A percentile compares a stretch with the other conserved stretches of the same genome.
phyloP scores from a whole-genome alignment of 2,329 filamentous ascomycete genomes.

The Hymenoscyphus fraxineus region DNA sequence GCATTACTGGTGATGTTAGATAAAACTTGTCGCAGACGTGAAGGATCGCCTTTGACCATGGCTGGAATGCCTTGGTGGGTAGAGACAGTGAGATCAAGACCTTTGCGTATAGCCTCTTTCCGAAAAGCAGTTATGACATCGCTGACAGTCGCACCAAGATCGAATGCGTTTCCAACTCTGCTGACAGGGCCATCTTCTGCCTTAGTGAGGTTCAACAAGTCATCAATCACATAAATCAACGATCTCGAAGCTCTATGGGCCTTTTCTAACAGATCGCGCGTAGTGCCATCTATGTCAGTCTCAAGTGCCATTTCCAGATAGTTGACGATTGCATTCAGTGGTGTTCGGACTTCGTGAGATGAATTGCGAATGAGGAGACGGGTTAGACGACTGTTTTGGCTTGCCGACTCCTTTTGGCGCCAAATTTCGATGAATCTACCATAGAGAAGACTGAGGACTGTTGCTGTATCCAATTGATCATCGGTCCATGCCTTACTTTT shows the following conservation, averaged over 20 bases:
- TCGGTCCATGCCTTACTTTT: slow-evolving; percentile 25
- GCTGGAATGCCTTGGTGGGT: slow-evolving; percentile 23
- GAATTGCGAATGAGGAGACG: slow-evolving; percentile 25
- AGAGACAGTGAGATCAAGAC: slow-evolving; percentile 21
- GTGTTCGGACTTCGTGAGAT: slow-evolving; percentile 25
- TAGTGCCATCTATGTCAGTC: slow-evolving; percentile 20
- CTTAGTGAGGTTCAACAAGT: slow-evolving; percentile 25
- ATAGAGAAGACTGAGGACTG: slow-evolving; percentile 24
- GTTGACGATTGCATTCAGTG: slow-evolving; percentile 25
- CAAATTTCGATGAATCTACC: slow-evolving; percentile 29
- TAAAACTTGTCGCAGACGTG: slow-evolving; percentile 24
- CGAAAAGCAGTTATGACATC: slow-evolving; percentile 20
- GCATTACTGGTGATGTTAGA: slow-evolving; percentile 27
- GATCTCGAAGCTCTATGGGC: slow-evolving; percentile 25
- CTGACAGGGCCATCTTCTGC: slow-evolving; percentile 17
- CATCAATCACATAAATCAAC: slow-evolving; percentile 23
- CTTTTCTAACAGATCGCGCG: slow-evolving; percentile 21
- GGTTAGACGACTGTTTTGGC: slow-evolving; percentile 20
- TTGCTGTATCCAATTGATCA: slow-evolving; percentile 29
- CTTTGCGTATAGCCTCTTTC: slow-evolving; percentile 23
- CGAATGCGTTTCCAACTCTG: slow-evolving; percentile 21
- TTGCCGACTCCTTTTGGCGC: slow-evolving; percentile 22
- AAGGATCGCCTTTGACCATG: slow-evolving; percentile 24
- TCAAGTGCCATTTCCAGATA: slow-evolving; percentile 28
- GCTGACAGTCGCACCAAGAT: slow-evolving; percentile 16